These are phyloP conservation scores for Ascochyta fabae DNA, from an alignment of 2,329 filamentous ascomycete species.

Conservation along the genomic window DNA sequence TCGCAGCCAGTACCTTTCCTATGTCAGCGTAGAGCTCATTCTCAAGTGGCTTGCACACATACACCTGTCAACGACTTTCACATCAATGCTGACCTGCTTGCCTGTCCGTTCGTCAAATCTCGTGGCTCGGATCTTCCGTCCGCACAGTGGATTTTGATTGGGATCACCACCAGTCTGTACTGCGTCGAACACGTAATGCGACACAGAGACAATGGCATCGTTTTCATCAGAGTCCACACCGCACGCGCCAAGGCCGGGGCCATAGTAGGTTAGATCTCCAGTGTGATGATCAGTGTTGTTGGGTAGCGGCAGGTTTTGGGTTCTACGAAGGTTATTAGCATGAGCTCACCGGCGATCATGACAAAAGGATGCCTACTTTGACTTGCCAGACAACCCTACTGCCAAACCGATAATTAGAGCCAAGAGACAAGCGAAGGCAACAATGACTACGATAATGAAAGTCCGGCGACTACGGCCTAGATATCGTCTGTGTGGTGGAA, in stretches of 20 bases:
- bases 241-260: conserved; percentile 71
- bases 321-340: conserved; percentile 18
- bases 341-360: no score
- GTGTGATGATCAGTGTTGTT: conserved; percentile 59
- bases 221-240: conserved; percentile 61
- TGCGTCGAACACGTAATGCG: conserved; percentile 70
- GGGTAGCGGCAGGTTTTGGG: conserved; percentile 59
- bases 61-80: conserved; percentile 74
- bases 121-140: conserved; percentile 67
- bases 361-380: conserved; percentile 17
- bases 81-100: conserved; percentile 60
- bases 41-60: conserved; percentile 15
- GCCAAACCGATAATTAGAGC: conserved; percentile 53
- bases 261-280: conserved; percentile 75
- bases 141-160: conserved; percentile 73
- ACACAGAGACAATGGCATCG: conserved; percentile 71
- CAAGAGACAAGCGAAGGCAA: conserved; percentile 43
- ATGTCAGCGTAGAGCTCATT: conserved; percentile 18
- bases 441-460: conserved; percentile 46
- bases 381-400: conserved; percentile 44
- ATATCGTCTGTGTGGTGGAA: conserved; percentile 50
- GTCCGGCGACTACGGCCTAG: conserved; percentile 48
- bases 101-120: conserved; percentile 55
- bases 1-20: conserved; percentile 54
- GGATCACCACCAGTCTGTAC: conserved; percentile 56